Evolutionary conservation across 768 basidiomycete species (phyloP).

Genomic region (Pisolithus sp.): DNA sequence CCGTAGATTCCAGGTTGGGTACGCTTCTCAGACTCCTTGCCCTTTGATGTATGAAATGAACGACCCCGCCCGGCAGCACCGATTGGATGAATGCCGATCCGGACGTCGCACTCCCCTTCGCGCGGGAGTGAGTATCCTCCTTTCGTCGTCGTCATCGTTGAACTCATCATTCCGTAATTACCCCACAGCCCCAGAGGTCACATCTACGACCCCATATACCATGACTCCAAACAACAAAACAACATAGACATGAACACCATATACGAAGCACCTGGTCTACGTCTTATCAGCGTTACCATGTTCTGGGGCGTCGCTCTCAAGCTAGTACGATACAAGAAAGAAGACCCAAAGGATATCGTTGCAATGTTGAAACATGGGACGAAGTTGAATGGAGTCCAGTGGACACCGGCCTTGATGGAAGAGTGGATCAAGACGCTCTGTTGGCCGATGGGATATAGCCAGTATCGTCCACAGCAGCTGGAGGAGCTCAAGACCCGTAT

Average conservation of each 20-base stretch:
- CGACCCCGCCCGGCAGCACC: constrained; percentile 9
- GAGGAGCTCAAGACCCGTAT: constrained; percentile 45
- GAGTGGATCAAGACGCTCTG: constrained; percentile 52
- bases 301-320: constrained; percentile 72
- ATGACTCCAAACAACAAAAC: constrained; percentile 42
- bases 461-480: constrained; percentile 39
- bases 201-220: constrained; percentile 55
- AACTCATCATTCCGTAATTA: background rate
- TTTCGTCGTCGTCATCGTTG: constrained; percentile 1
- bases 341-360: constrained; percentile 61
- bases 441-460: constrained; percentile 57
- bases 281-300: constrained; percentile 56
- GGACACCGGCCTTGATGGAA: constrained; percentile 51
- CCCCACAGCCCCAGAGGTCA: constrained; percentile 16
- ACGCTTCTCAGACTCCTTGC: constrained; percentile 9
- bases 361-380: constrained; percentile 61
- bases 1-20: constrained; percentile 39
- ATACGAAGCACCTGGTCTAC: constrained; percentile 50
- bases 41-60: no score
- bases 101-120: constrained; percentile 64
- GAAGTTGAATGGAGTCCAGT: constrained; percentile 42
- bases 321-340: constrained; percentile 57
- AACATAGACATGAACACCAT: constrained; percentile 53
- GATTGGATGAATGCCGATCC: constrained; percentile 81
- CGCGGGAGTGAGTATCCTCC: constrained; percentile 44